Evolutionary conservation across 192 early-diverging fungal species (phyloP).

Genomic region (Rhizoclosmatium sp.): DNA sequence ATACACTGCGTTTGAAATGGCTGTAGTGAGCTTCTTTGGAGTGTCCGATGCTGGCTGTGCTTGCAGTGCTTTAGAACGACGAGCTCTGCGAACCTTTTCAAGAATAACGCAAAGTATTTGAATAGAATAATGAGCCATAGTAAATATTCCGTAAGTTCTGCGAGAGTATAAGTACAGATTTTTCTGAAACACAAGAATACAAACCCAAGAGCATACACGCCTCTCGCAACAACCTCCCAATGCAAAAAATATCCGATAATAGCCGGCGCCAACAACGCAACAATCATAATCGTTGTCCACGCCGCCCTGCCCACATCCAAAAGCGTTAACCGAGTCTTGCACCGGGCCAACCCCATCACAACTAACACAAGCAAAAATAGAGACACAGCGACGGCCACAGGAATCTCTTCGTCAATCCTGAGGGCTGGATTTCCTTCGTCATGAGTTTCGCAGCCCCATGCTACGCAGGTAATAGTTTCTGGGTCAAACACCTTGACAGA

Average conservation of each 20-base stretch:
- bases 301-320: not conserved
- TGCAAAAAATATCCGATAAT: conserved; percentile 15
- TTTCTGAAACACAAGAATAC: not conserved
- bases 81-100: conserved; percentile 1
- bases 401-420: not conserved
- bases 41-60: not conserved
- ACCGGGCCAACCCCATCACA: not conserved
- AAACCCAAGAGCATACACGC: conserved; percentile 5
- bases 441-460: not conserved
- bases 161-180: not conserved
- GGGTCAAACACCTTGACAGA: not conserved
- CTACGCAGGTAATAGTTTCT: not conserved
- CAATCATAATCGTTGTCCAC: conserved; percentile 8
- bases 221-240: conserved; percentile 1
- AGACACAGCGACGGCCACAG: not conserved
- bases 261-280: not conserved
- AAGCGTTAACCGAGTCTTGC: not conserved
- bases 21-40: conserved; percentile 5
- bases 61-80: not conserved
- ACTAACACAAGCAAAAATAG: not conserved
- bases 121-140: conserved; percentile 22
- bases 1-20: conserved; percentile 40
- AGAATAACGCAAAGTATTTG: conserved; percentile 26
- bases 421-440: not conserved
- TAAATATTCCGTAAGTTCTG: conserved; percentile 26